Percentiles rank a stretch among this genome's conserved stretches.
Conservation (phyloP, 148 eudicot species). For the Fagopyrum tataricum region DNA sequence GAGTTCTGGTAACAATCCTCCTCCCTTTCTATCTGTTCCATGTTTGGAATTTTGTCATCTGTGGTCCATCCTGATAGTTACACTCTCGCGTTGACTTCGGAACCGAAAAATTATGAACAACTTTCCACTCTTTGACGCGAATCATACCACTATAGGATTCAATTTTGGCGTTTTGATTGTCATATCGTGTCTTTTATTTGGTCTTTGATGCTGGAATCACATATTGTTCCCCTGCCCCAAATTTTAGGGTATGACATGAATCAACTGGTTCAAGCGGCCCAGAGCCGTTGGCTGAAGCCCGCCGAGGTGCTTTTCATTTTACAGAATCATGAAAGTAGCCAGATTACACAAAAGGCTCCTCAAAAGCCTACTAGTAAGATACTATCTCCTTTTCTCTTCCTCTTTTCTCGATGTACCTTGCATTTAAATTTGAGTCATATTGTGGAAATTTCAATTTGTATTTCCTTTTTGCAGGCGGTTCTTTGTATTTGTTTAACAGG, state of each 20-base stretch:
- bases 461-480: conserved; percentile 57
- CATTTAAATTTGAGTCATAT: neutral
- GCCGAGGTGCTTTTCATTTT: conserved; percentile 76
- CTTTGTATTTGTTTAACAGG: conserved; percentile 84
- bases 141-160: neutral
- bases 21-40: neutral
- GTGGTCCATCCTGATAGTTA: neutral
- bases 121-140: neutral
- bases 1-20: neutral
- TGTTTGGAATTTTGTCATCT: neutral
- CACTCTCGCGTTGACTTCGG: neutral
- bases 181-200: neutral
- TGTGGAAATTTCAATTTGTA: neutral
- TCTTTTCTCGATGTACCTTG: neutral
- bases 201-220: neutral
- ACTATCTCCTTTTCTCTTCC: conserved; percentile 1
- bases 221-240: neutral
- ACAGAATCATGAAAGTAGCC: conserved; percentile 54
- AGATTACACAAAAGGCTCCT: conserved; percentile 67
- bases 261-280: conserved; percentile 72
- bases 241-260: conserved; percentile 53
- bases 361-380: conserved; percentile 64
- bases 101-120: neutral
- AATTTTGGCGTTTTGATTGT: neutral
- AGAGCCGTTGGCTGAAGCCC: conserved; percentile 86